Evolutionary conservation across 805 yeast genomes (phyloP).

Genomic region (Ogataea pilisensis): DNA sequence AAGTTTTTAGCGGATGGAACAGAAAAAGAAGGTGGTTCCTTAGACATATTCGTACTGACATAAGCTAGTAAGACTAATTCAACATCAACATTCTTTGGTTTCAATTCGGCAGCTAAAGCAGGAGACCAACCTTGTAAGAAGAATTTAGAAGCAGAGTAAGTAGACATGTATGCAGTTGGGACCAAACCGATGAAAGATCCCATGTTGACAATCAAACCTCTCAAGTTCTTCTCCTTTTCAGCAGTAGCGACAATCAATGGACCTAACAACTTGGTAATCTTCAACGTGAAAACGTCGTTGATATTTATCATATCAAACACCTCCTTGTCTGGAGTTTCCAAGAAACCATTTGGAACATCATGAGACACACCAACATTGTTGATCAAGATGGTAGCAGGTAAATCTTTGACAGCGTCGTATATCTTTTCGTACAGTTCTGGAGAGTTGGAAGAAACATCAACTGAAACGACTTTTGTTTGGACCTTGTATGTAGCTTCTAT

Average conservation of each 20-base stretch:
- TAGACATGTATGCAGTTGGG: slow-evolving; percentile 89
- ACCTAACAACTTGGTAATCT: slow-evolving; percentile 38
- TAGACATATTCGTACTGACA: slow-evolving; percentile 94
- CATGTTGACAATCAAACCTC: slow-evolving; percentile 86
- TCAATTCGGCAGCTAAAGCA: slow-evolving; percentile 83
- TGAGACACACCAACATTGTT: slow-evolving; percentile 96
- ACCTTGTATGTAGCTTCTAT: slow-evolving; percentile 58
- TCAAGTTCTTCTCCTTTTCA: slow-evolving; percentile 29
- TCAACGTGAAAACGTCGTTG: slow-evolving; percentile 79
- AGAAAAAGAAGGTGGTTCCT: slow-evolving; percentile 66
- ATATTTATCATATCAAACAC: slow-evolving; percentile 76
- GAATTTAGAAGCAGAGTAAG: slow-evolving; percentile 94
- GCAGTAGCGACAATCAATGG: not conserved
- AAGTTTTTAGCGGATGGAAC: slow-evolving; percentile 82
- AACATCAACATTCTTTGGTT: slow-evolving; percentile 69
- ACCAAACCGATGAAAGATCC: slow-evolving; percentile 94
- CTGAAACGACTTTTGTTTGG: slow-evolving; percentile 60
- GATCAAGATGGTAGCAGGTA: slow-evolving; percentile 70
- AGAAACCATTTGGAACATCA: slow-evolving; percentile 89
- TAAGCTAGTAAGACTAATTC: slow-evolving; percentile 81
- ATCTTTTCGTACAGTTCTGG: slow-evolving; percentile 53
- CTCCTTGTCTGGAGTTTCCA: slow-evolving; percentile 73
- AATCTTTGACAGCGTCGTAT: slow-evolving; percentile 38
- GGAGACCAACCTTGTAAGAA: slow-evolving; percentile 91
- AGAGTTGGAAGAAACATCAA: slow-evolving; percentile 77